Percentiles rank a stretch among this genome's conserved stretches.
These are phyloP conservation scores for Septoria linicola DNA, from an alignment of 2,329 filamentous ascomycete genomes.

Conservation along the genomic window DNA sequence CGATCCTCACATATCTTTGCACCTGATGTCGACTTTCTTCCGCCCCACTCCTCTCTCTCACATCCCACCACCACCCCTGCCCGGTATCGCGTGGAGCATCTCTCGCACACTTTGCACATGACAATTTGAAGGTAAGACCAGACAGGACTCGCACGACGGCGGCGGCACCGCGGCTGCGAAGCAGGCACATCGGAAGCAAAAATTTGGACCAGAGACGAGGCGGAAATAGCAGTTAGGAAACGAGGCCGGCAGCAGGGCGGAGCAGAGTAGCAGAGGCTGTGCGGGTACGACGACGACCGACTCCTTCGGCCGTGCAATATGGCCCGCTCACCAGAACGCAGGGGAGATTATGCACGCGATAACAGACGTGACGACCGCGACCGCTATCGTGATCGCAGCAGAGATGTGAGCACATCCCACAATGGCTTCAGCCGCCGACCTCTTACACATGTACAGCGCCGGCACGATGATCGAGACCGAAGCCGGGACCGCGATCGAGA, in stretches of 20 bases:
- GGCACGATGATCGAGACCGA: conserved; percentile 21
- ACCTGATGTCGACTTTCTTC: no score
- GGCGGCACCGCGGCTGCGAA: background rate
- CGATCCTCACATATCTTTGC: no score
- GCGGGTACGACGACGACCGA: conserved; percentile 14
- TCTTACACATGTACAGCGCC: conserved; percentile 16
- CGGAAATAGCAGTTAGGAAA: background rate
- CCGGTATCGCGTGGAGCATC: no score
- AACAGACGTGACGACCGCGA: conserved; percentile 23
- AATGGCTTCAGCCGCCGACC: background rate
- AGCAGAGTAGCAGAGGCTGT: conserved; percentile 3
- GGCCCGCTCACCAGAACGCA: conserved; percentile 31
- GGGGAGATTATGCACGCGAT: conserved; percentile 25
- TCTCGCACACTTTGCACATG: background rate
- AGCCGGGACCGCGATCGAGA: conserved; percentile 22
- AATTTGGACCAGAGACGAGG: background rate
- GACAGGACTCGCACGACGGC: background rate
- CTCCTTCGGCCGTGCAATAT: conserved; percentile 22
- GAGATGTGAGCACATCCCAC: conserved; percentile 5
- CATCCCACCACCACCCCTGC: no score
- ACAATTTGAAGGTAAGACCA: conserved; percentile 2
- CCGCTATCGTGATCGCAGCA: conserved; percentile 28
- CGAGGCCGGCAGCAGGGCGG: background rate
- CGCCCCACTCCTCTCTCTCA: no score
- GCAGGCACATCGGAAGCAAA: background rate